phyloP scores from a whole-genome alignment of 2,329 filamentous ascomycete species.

The Fusarium solani-melongenae region DNA sequence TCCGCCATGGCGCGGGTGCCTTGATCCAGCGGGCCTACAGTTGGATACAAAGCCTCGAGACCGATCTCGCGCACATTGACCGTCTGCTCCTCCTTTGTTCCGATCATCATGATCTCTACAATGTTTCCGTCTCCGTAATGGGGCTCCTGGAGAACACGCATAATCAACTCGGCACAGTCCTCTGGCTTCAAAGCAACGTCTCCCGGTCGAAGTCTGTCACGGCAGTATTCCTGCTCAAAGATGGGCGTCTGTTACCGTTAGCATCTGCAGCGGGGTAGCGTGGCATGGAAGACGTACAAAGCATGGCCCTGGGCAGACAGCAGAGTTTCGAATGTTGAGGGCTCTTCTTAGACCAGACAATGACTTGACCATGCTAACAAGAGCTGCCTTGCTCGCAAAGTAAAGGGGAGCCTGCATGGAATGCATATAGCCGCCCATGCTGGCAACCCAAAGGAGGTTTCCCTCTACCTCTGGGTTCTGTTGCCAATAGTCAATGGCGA shows the following conservation, averaged over 20 bases:
- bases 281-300: background rate
- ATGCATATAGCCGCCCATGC: slow-evolving; percentile 42
- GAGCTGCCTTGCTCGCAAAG: background rate
- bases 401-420: slow-evolving; percentile 28
- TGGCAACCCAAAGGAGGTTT: slow-evolving; percentile 41
- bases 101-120: slow-evolving; percentile 3
- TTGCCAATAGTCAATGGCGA: slow-evolving; percentile 44
- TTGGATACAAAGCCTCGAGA: background rate
- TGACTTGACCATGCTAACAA: background rate
- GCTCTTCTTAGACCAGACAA: background rate
- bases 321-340: background rate
- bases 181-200: slow-evolving; percentile 5
- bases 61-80: slow-evolving; percentile 1
- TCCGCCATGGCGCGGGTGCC: background rate
- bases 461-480: slow-evolving; percentile 25
- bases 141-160: slow-evolving; percentile 1
- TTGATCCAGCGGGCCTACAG: background rate
- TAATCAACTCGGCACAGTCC: slow-evolving; percentile 9
- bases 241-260: background rate
- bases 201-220: background rate
- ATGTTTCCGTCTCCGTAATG: slow-evolving; percentile 20
- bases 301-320: background rate
- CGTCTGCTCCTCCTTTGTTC: background rate
- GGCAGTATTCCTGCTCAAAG: background rate
- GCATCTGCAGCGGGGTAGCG: no score